Evolutionary conservation across 1,284 basidiomycete genomes (phyloP).

Genomic region (Garcileccinum viscosum): DNA sequence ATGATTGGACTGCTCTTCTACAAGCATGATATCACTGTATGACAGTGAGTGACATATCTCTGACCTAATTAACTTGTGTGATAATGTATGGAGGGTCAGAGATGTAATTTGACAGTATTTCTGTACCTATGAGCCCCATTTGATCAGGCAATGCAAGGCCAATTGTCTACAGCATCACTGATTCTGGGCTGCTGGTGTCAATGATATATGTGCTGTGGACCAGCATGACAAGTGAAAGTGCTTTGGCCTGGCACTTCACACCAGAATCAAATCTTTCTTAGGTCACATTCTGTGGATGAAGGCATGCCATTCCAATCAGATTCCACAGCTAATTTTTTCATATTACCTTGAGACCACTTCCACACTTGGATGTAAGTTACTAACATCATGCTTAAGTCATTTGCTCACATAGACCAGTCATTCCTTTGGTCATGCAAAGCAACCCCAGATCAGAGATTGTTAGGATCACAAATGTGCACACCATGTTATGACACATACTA

Average conservation of each 20-base stretch:
- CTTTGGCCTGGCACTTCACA: background rate
- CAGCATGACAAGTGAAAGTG: background rate
- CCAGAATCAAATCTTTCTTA: background rate
- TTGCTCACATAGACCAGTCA: too few relatives aligned
- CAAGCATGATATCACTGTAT: background rate
- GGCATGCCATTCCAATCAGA: constrained; percentile 1
- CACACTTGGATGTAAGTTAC: too few relatives aligned
- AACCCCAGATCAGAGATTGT: constrained; percentile 37
- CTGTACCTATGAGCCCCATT: background rate
- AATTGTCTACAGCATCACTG: background rate
- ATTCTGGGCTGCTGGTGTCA: background rate
- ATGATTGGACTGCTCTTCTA: constrained; percentile 1
- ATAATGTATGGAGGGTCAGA: too few relatives aligned
- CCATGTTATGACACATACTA: background rate
- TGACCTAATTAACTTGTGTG: too few relatives aligned
- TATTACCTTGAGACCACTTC: background rate
- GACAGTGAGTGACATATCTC: too few relatives aligned
- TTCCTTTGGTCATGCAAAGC: constrained; percentile 32
- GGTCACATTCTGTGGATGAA: constrained; percentile 10
- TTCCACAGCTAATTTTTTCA: constrained; percentile 4
- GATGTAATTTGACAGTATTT: too few relatives aligned
- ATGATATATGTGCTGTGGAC: background rate
- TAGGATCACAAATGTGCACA: constrained; percentile 32
- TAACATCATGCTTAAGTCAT: too few relatives aligned
- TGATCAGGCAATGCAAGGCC: background rate